A percentile compares a stretch with the other conserved stretches of the same genome.
Evolutionary conservation across 805 yeast genomes (phyloP).

Genomic region (Lipomyces sp.): DNA sequence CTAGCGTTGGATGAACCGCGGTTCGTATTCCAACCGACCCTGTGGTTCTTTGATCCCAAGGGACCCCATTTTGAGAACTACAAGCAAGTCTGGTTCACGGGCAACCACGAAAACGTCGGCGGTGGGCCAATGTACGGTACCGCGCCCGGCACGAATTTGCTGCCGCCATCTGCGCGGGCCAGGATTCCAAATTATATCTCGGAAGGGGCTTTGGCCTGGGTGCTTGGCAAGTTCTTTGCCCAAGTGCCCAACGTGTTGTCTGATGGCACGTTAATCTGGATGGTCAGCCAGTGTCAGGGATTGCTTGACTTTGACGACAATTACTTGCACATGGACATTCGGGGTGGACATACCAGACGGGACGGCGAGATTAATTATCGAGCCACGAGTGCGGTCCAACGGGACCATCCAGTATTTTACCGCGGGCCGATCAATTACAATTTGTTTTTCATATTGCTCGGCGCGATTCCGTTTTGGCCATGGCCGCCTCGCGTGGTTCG

Average conservation of each 20-base stretch:
- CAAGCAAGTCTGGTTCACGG: conserved; percentile 35
- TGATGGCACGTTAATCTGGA: conserved; percentile 33
- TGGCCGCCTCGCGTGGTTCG: not conserved
- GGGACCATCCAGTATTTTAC: conserved; percentile 14
- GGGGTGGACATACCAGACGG: conserved; percentile 5
- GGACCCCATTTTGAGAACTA: not conserved
- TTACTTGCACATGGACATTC: conserved; percentile 17
- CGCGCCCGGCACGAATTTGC: conserved; percentile 15
- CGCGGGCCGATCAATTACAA: conserved; percentile 27
- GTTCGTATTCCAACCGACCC: conserved; percentile 18
- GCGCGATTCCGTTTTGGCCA: not conserved
- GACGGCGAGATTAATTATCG: not conserved
- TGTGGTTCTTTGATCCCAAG: conserved; percentile 26
- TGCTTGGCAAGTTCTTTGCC: not conserved
- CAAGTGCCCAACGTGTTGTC: conserved; percentile 21
- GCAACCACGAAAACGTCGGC: conserved; percentile 29
- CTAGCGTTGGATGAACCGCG: conserved; percentile 31
- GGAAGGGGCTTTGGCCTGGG: conserved; percentile 20
- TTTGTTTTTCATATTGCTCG: conserved; percentile 5
- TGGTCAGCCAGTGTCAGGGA: conserved; percentile 16
- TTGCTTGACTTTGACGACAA: conserved; percentile 17
- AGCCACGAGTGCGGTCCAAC: not conserved
- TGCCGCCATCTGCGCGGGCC: not conserved
- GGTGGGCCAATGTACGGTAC: conserved; percentile 22
- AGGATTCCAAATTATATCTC: conserved; percentile 15